Evolutionary conservation across 352 stramenopile genomes (phyloP).

Genomic region (Phytophthora crassamura): DNA sequence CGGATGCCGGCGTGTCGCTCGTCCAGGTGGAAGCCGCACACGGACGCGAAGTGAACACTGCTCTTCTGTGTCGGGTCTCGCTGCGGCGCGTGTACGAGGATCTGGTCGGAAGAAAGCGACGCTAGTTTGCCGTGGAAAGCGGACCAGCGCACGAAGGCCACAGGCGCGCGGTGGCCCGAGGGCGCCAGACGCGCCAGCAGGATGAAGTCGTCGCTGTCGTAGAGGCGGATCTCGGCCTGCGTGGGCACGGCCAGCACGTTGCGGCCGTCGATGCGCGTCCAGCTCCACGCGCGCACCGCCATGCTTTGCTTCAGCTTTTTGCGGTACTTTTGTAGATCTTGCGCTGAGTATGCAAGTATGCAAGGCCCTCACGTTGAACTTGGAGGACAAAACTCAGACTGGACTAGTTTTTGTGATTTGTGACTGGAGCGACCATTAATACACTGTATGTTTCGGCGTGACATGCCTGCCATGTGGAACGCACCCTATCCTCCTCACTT

Average conservation of each 20-base stretch:
- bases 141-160: slow-evolving; percentile 79
- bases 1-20: slow-evolving; percentile 34
- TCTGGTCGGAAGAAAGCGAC: slow-evolving; percentile 65
- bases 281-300: slow-evolving; percentile 70
- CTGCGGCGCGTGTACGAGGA: slow-evolving; percentile 76
- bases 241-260: slow-evolving; percentile 83
- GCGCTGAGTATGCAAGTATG: background rate
- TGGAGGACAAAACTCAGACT: slow-evolving; percentile 13
- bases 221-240: slow-evolving; percentile 72
- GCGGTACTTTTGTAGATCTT: slow-evolving; percentile 12
- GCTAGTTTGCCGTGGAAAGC: slow-evolving; percentile 78
- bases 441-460: no score
- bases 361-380: slow-evolving; percentile 28
- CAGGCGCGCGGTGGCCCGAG: slow-evolving; percentile 59
- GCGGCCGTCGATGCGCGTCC: slow-evolving; percentile 81
- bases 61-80: slow-evolving; percentile 35
- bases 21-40: slow-evolving; percentile 56
- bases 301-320: background rate
- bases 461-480: no score
- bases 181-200: slow-evolving; percentile 66
- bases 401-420: slow-evolving; percentile 23
- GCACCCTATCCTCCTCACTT: no score
- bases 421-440: no score
- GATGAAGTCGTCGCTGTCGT: slow-evolving; percentile 89
- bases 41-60: slow-evolving; percentile 50